A percentile compares a stretch with the other conserved stretches of the same genome.
phyloP scores from a whole-genome alignment of 495 filamentous ascomycete species.

The Haplographium delicatum region DNA sequence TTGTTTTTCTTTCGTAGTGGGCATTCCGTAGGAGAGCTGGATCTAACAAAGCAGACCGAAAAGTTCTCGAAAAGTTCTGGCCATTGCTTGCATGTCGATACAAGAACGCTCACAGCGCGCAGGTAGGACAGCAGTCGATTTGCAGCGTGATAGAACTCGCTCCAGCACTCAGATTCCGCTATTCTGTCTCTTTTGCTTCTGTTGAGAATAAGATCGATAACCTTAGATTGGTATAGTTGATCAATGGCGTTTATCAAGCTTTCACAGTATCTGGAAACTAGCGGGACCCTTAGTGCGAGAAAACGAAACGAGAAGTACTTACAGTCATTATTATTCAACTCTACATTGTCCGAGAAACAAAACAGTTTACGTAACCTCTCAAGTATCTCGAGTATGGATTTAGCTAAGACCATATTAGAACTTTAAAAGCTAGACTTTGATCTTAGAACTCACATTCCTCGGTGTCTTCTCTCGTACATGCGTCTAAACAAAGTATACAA shows the following conservation, averaged over 20 bases:
- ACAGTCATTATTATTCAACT: slow-evolving; percentile 5
- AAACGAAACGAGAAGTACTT: background rate
- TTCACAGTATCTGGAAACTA: slow-evolving; percentile 7
- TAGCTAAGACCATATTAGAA: background rate
- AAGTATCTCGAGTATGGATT: slow-evolving; percentile 1
- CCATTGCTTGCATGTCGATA: slow-evolving; percentile 11
- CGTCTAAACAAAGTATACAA: background rate
- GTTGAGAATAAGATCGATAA: background rate
- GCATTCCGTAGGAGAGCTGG: background rate
- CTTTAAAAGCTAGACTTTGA: background rate
- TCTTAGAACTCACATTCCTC: background rate
- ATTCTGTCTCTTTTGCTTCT: slow-evolving; percentile 1
- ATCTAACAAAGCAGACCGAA: slow-evolving; percentile 10
- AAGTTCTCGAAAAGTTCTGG: slow-evolving; percentile 22
- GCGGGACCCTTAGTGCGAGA: background rate
- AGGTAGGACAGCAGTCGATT: slow-evolving; percentile 21
- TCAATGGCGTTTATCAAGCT: slow-evolving; percentile 1
- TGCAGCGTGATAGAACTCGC: slow-evolving; percentile 11
- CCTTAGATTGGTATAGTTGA: background rate
- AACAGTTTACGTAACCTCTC: background rate
- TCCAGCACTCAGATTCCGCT: slow-evolving; percentile 11
- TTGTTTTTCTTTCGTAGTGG: background rate
- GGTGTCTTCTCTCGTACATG: background rate
- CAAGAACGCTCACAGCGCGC: slow-evolving; percentile 5
- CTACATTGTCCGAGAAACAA: background rate